Conservation (phyloP, 2,329 filamentous ascomycete genomes). For the Xylaria sp. region DNA sequence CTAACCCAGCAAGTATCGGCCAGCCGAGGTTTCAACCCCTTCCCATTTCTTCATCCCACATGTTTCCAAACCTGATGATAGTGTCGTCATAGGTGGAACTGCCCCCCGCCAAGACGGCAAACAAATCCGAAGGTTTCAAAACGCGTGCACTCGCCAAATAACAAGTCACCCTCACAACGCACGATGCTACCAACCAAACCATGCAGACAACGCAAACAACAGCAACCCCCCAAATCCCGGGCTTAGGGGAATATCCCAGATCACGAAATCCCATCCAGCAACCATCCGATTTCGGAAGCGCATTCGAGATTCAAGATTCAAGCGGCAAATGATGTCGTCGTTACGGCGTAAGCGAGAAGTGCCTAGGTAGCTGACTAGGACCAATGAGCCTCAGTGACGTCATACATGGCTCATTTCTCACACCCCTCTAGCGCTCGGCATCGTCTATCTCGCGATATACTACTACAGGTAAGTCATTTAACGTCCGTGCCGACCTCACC, state of each 20-base stretch:
- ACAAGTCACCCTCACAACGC: neutral
- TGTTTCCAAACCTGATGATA: neutral
- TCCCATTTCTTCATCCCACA: neutral
- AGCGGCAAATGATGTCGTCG: neutral
- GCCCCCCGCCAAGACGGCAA: conserved; percentile 25
- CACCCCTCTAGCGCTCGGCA: neutral
- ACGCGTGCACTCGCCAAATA: neutral
- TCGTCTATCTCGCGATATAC: neutral
- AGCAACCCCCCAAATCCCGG: neutral
- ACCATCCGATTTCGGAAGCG: neutral
- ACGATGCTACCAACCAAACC: neutral
- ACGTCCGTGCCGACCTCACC: neutral
- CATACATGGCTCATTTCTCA: neutral
- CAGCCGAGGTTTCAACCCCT: neutral
- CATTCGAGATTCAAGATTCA: neutral
- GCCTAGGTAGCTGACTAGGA: too few relatives aligned
- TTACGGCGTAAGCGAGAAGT: conserved; percentile 1
- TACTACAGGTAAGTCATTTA: too few relatives aligned
- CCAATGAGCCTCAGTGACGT: conserved; percentile 8
- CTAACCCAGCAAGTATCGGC: neutral
- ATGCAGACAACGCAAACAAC: neutral
- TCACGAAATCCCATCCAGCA: neutral
- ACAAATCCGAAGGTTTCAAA: neutral
- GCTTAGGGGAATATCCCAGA: neutral
- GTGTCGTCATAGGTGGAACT: conserved; percentile 31